These are phyloP conservation scores for Trichoderma gracile DNA, from an alignment of 2,329 filamentous ascomycete genomes.

Conservation along the genomic window DNA sequence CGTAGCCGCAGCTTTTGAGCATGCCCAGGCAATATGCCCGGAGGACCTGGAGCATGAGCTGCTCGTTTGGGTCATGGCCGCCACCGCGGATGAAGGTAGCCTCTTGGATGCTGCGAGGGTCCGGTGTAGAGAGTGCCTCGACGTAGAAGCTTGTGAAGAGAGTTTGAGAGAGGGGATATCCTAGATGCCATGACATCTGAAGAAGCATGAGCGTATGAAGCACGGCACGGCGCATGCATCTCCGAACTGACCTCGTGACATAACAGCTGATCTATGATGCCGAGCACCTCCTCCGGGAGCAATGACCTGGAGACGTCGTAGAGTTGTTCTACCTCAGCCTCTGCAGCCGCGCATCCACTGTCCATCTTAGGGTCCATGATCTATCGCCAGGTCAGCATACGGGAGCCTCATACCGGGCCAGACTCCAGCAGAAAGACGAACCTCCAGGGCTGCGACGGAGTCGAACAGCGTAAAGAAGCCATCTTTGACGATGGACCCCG, in stretches of 20 bases:
- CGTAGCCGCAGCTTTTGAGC: constrained; percentile 78
- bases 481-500: constrained; percentile 91
- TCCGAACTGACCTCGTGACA: constrained; percentile 71
- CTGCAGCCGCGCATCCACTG: constrained; percentile 77
- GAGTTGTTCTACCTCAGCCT: constrained; percentile 78
- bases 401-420: not conserved
- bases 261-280: constrained; percentile 90
- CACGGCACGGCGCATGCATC: not conserved
- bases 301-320: constrained; percentile 72
- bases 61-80: constrained; percentile 33
- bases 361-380: constrained; percentile 99
- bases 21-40: constrained; percentile 84
- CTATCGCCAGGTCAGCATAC: constrained; percentile 48
- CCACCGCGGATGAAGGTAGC: constrained; percentile 59
- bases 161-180: constrained; percentile 93
- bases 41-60: constrained; percentile 63
- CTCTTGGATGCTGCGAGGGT: constrained; percentile 62
- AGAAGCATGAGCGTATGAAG: constrained; percentile 1
- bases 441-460: constrained; percentile 83
- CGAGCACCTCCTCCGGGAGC: constrained; percentile 77
- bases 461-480: constrained; percentile 92
- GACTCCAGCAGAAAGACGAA: constrained; percentile 34
- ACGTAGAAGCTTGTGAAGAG: constrained; percentile 91
- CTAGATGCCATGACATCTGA: constrained; percentile 93
- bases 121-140: constrained; percentile 75